Evolutionary conservation across 2,329 filamentous ascomycete species (phyloP).

Genomic region (Cercospora brassicicola): DNA sequence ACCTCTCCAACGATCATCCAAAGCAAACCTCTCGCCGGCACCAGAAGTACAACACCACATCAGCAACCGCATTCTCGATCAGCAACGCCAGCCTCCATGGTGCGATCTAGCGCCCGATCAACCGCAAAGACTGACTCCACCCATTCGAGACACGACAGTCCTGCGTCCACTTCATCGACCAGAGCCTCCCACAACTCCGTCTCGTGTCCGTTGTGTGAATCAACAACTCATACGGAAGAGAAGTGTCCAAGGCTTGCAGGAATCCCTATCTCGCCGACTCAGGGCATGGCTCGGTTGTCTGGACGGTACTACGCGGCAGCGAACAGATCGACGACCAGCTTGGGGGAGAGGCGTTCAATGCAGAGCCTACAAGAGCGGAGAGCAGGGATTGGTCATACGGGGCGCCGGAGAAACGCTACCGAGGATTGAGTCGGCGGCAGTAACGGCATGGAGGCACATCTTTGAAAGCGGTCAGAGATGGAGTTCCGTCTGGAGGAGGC

Average conservation of each 20-base stretch:
- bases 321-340: not conserved
- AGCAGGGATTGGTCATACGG: no score
- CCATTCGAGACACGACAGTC: not conserved
- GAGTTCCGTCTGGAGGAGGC: no score
- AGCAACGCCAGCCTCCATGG: not conserved
- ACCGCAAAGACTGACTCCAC: not conserved
- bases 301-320: not conserved
- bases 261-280: not conserved
- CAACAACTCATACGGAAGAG: not conserved
- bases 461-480: no score
- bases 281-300: not conserved
- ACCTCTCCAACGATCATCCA: not conserved
- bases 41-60: fast-evolving
- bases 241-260: not conserved
- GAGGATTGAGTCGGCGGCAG: no score
- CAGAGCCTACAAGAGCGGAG: no score
- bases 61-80: not conserved
- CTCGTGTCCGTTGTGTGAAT: not conserved
- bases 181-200: not conserved
- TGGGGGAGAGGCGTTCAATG: not conserved
- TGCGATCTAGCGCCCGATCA: not conserved
- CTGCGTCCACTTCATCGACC: not conserved
- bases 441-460: no score
- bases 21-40: not conserved
- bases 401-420: no score